Percentiles rank a stretch among this genome's conserved stretches.
phyloP scores from a whole-genome alignment of 2,329 filamentous ascomycete species.

The Chaetomium sp. region DNA sequence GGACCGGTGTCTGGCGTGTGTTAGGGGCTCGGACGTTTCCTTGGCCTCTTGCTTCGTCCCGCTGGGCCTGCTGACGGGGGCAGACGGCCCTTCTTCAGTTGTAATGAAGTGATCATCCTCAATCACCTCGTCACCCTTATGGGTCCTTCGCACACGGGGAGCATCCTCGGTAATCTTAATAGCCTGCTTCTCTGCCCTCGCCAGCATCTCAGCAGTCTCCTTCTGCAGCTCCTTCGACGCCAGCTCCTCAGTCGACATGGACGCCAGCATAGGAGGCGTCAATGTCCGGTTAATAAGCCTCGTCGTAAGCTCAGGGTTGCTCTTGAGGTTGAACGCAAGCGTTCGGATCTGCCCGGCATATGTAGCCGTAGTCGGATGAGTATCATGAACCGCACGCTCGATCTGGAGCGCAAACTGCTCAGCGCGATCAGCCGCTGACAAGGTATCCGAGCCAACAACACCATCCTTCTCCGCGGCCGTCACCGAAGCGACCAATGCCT shows the following conservation, averaged over 20 bases:
- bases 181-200: constrained; percentile 73
- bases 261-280: constrained; percentile 68
- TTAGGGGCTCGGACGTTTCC: constrained; percentile 18
- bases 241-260: constrained; percentile 86
- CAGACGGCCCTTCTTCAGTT: constrained; percentile 35
- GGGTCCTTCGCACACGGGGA: constrained; percentile 77
- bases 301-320: constrained; percentile 71
- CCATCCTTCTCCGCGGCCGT: constrained; percentile 60
- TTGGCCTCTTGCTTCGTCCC: constrained; percentile 22
- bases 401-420: constrained; percentile 70
- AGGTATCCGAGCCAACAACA: constrained; percentile 54
- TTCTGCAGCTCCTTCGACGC: constrained; percentile 83
- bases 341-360: constrained; percentile 63
- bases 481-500: constrained; percentile 61
- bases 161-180: constrained; percentile 71
- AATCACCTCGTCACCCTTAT: constrained; percentile 90
- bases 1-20: constrained; percentile 20
- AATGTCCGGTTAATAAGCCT: constrained; percentile 68
- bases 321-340: constrained; percentile 81
- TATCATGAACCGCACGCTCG: constrained; percentile 62
- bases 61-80: constrained; percentile 32
- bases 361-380: constrained; percentile 45
- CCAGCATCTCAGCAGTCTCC: constrained; percentile 69
- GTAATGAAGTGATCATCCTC: constrained; percentile 58
- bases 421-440: constrained; percentile 57